Evolutionary conservation across 306 rosid genomes (phyloP).

Genomic region (Glycyrrhiza uralensis): DNA sequence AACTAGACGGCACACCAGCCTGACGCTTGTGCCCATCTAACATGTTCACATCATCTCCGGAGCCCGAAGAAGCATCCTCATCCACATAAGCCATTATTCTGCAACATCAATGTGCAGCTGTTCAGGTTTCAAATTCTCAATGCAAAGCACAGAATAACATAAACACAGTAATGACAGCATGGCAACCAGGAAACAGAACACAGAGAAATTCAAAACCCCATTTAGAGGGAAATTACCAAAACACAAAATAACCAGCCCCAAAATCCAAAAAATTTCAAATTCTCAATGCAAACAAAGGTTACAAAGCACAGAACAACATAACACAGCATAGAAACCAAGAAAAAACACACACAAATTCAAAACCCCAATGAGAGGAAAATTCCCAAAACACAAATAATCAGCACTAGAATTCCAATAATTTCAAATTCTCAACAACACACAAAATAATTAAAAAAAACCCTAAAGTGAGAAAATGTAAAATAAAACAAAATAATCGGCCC

Average conservation of each 20-base stretch:
- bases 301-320: not conserved
- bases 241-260: not conserved
- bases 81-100: slow-evolving; percentile 56
- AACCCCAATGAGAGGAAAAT: not conserved
- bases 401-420: not conserved
- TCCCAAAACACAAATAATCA: slow-evolving; percentile 7
- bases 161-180: too few species aligned
- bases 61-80: slow-evolving; percentile 83
- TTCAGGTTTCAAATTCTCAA: slow-evolving; percentile 22
- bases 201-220: not conserved
- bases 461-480: not conserved
- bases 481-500: not conserved
- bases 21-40: slow-evolving; percentile 74
- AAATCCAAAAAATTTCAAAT: not conserved
- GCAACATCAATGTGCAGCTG: slow-evolving; percentile 32
- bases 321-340: not conserved
- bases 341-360: not conserved
- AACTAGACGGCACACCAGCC: slow-evolving; percentile 49
- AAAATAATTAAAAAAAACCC: not conserved
- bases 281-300: not conserved
- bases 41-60: slow-evolving; percentile 66
- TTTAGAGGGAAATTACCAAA: not conserved
- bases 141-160: not conserved
- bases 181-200: not conserved
- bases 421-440: not conserved